Base-by-base conservation (phyloP, 164 flowering plant species). In the Tinospora cordifolia region DNA sequence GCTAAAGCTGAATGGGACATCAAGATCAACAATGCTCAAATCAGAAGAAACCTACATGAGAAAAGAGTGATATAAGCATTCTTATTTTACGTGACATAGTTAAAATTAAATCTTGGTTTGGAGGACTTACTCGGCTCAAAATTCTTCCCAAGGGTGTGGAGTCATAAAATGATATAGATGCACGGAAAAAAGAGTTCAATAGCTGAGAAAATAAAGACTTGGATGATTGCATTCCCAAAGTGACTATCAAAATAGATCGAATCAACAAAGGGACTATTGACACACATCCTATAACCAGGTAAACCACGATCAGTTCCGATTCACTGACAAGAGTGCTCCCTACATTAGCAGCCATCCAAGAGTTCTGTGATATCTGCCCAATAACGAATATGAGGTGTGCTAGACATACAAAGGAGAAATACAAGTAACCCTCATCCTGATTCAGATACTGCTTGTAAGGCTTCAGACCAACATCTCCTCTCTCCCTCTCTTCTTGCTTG, bases 281-380 rank as follows among this genome's bases (percentile, higher is more conserved):
- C 39, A 54, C 12, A 54, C 58, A 39, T 65, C 86, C 88, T 41
- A 87, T 83, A 38, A 76, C 49, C 63, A 84, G 71, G 80, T 87
- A 90, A 6, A 88, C 86, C 9, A 71, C 5, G 38, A 86, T 77
- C 75, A 90, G 64, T 59, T 62, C 69, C 70, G 75, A 59, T 39
- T 36, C 73, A 80, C 81, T 77, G 15, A 86, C 82, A 27, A 70
- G 49, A 66, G 85, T 71, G 66, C 84, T 76, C 54, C 86, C 80
- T 40, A 88, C 77, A 41, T 85, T 77, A 26, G 86, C 83, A 68
- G 98, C 98, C 84, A 92, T 80, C 93, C 91, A 90, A 17, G 80
- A 81, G 77, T 81, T 84, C 70, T 89, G 94, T 22, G 59, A 17
- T 59, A 87, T 67, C 72, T 84, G 88, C 8, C 84, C 84, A 22